Base-by-base conservation (phyloP, 371 early-diverging fungal species). In the Massospora cicadina region DNA sequence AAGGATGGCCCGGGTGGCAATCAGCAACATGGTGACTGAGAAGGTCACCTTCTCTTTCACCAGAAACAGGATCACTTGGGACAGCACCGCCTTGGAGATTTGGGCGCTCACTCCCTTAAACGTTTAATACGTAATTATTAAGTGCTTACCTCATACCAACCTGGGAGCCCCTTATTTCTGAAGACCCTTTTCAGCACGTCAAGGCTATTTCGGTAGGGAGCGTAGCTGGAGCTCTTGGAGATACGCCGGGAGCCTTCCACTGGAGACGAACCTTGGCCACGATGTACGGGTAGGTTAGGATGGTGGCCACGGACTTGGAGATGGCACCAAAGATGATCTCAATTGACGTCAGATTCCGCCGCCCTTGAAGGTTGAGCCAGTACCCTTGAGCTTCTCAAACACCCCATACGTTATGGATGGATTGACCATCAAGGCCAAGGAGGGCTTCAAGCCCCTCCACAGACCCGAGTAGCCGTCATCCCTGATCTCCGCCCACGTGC, bases 341-440 rank as follows among this genome's bases (percentile, higher is more conserved):
- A 23, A 81, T 80, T 25, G 91, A 78, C 21, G 85, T 77, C 71
- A 94, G 71, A 27, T 68, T 70, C 64, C 71, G 70, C 58, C 66
- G 66, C 33, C 75, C 63, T 17, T 77, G 66, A 1, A 69, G 66
- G 10, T 73, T 68, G 64, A 79, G 66, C 60, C 58, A 65, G 25
- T 17, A 53, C 27, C 32, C 72, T 96, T 95, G 58, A 89, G 75
- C 65, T 87, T 83, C 70, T 96, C 96, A 76, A 94, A 98, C 73
- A 87, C 82, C 55, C 93, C 95, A 69, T 92, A 98, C 2, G 98
- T 98, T 70, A 98, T 96, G 28, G 98, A 93, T 27, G 98, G 98
- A 71, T 96, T 96, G 54, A 89, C 75, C 68, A 89, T 89, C 60
- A 98, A 79, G 1, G 96, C 78, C 68, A 98, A 75, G 12, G 93